phyloP scores from a whole-genome alignment of 805 yeast species.

The Candida chilensis region DNA sequence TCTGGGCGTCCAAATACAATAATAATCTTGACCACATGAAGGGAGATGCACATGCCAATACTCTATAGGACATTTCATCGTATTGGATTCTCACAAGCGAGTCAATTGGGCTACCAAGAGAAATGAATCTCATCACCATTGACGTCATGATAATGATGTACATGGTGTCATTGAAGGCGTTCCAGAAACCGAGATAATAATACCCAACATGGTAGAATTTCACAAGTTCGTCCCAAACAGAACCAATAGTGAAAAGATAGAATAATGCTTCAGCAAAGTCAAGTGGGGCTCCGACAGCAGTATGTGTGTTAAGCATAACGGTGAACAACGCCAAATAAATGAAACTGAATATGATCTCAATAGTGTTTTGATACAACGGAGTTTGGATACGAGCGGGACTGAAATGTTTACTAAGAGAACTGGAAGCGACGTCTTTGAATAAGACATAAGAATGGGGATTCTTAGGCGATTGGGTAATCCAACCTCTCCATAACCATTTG shows the following conservation, averaged over 20 bases:
- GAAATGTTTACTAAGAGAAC: conserved; percentile 52
- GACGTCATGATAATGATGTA: conserved; percentile 47
- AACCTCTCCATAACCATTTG: conserved; percentile 89
- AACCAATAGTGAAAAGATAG: conserved; percentile 59
- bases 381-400: conserved; percentile 80
- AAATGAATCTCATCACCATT: conserved; percentile 43
- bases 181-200: conserved; percentile 69
- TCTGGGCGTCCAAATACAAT: conserved; percentile 67
- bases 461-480: conserved; percentile 70
- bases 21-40: conserved; percentile 78
- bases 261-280: conserved; percentile 44
- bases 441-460: conserved; percentile 65
- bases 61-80: conserved; percentile 56
- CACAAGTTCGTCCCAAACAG: conserved; percentile 54
- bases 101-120: conserved; percentile 12
- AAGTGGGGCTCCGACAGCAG: conserved; percentile 18
- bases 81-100: conserved; percentile 15
- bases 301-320: conserved; percentile 51
- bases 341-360: conserved; percentile 63
- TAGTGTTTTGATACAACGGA: conserved; percentile 69
- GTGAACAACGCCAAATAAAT: conserved; percentile 57
- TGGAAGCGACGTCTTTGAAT: conserved; percentile 50
- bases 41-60: conserved; percentile 77
- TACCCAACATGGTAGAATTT: conserved; percentile 74
- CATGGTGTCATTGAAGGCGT: conserved; percentile 65